Base-by-base conservation (phyloP, 2,329 filamentous ascomycete genomes). In the Pyricularia grisea region DNA sequence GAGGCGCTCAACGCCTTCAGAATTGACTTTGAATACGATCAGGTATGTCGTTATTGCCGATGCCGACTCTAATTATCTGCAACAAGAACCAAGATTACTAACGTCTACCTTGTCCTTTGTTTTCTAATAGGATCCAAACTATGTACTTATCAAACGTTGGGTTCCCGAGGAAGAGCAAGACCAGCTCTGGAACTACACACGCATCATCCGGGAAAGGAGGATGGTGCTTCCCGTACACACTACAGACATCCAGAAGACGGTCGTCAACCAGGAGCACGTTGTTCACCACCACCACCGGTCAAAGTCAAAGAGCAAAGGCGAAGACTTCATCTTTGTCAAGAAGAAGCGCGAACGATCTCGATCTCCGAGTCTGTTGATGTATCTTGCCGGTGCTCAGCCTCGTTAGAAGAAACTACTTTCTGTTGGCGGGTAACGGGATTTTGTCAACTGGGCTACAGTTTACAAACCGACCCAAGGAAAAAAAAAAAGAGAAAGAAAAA, bases 101-200 rank as follows among this genome's bases (percentile, higher is more conserved):
- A n/a, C n/a, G n/a, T n/a, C n/a, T n/a, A 28, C 28, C 58, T 27
- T 23, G 25, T 25, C 10, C 31, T 30, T 6, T 28, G 7, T 28
- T 30, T 17, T 30, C 3, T 4, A 3, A 61, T 72, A 88, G 83
- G 89, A 93, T 74, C 84, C 87, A 23, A 87, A 90, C 65, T 93
- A 87, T 73, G 81, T 93, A 23, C 60, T 68, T 4, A 68, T 68
- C 60, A 69, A 90, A 78, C 84, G 88, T 69, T 92, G 87, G 87
- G 87, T 93, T 67, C 85, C 87, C 4, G 88, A 92, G 73, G 85
- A 86, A 71, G 86, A 92, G 75, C 91, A 92, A 74, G 86, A 92
- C 70, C 81, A 87, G 69, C 84, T 93, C 66, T 94, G 91, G 84
- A 84, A 87, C 63, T 90, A 93, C 78, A 92, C 91, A 3, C 84